Percentiles rank a stretch among this genome's conserved stretches.
These are phyloP conservation scores for Phtheirospermum japonicum DNA, from an alignment of 257 asterid species.

Conservation along the genomic window DNA sequence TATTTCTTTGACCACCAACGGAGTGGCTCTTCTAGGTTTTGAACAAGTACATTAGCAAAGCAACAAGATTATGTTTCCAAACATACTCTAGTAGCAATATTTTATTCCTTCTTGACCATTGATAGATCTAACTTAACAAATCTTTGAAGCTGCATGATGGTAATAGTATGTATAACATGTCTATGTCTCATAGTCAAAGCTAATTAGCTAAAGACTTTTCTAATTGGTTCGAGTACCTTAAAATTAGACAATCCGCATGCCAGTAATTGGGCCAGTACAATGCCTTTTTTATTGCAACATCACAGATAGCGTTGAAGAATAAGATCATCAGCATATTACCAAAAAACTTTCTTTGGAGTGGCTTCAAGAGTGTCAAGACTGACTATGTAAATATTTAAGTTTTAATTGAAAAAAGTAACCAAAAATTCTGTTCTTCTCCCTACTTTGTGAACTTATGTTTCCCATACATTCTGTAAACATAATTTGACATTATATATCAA, in stretches of 20 bases:
- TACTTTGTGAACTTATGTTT: background rate
- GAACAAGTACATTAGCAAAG: background rate
- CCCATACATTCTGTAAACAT: background rate
- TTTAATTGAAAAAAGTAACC: background rate
- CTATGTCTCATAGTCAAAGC: background rate
- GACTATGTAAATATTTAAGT: too few relatives aligned
- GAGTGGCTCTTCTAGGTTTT: slow-evolving; percentile 2
- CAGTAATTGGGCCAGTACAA: background rate
- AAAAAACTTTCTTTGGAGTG: too few relatives aligned
- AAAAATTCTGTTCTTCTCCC: background rate
- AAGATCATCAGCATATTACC: too few relatives aligned
- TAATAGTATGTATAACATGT: background rate
- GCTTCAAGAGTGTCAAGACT: background rate
- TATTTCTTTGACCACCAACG: background rate
- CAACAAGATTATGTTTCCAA: background rate
- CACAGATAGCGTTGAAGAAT: too few relatives aligned
- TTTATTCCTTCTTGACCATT: background rate
- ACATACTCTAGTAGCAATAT: slow-evolving; percentile 3
- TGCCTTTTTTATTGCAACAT: too few relatives aligned
- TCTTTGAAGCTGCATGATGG: background rate
- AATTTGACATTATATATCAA: slow-evolving; percentile 9
- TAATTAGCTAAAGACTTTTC: background rate
- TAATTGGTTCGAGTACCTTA: background rate
- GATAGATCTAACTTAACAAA: background rate
- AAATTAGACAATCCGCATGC: background rate